Base-by-base conservation (phyloP, 495 filamentous ascomycete species). In the Penicillium paxilli region DNA sequence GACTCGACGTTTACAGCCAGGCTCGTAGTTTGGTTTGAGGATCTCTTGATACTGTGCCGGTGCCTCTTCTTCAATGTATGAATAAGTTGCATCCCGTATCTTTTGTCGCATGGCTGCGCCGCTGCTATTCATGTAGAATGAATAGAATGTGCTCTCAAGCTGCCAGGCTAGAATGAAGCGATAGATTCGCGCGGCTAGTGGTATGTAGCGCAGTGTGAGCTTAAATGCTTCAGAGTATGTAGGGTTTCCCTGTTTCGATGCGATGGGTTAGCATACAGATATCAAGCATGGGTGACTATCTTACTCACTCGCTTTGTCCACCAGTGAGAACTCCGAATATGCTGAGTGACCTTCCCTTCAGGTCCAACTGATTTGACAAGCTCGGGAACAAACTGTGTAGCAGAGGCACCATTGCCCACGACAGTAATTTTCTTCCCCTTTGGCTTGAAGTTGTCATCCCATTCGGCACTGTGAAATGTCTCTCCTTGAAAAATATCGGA, bases 311-410 rank as follows among this genome's bases (percentile, higher is more conserved):
- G 22, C 32, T 51, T 47, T 24, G 47, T 57, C 54, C 20, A 49
- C 82, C 82, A 84, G n/a, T 79, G 82, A 3, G 82, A 76, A 24
- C 76, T 76, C 10, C 82, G 59, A 72, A 80, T 80, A 41, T 82
- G 55, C 45, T 84, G 81, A 2, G 74, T 78, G 0, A 83, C 72
- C 14, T 75, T 81, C 7, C 70, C 80, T 21, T 64, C 65, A 49
- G 60, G 62, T 9, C 63, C 49, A 22, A 52, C 64, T 32, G 56
- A 48, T 47, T 69, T 58, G 0, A 55, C 60, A 1, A 75, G 51
- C 42, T 50, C 40, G 9, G 71, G 71, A 9, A 73, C 61, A 49
- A 73, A 54, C 42, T 75, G 71, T 10, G 63, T 64, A 12, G 63
- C 67, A 44, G 58, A 76, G 48, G 78, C 83, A 6, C 82, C 82